Evolutionary conservation across 495 filamentous ascomycete genomes (phyloP), one percentile per base, ranked within the genome.

Genomic region (Annulohypoxylon stygium): DNA sequence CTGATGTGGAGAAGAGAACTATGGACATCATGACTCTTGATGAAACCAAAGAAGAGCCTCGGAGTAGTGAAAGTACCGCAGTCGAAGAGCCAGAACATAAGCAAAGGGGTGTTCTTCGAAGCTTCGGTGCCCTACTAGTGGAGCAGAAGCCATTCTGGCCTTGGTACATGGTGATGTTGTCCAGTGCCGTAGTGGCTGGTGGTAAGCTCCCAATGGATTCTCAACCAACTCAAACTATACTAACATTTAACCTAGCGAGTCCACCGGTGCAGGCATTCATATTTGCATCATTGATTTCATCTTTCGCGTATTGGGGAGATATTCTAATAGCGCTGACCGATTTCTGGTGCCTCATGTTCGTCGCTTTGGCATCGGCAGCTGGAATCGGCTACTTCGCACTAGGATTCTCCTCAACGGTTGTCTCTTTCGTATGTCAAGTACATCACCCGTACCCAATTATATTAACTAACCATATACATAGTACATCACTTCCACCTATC

Each of bases 311-410:
- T 7, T 78, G 79, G 76, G 80, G 80, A 7, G 71, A 81, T 1
- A 73, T 78, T 54, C 78, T 89, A 16, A 65, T 76, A 26, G 69
- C 67, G 2, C 66, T 80, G 1, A 85, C 82, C 23, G 85, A 84
- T 58, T 91, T 91, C 65, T 92, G 89, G 89, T 85, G 88, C 14
- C 71, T 91, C 34, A 90, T 90, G 86, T 91, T 92, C 74, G 87
- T 91, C 54, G 78, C 86, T 11, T 81, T 91, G 0, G 88, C 87
- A 18, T 74, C 86, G 4, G 84, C 81, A 45, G 82, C 87, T 3
- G 83, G 78, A 0, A 61, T 85, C 14, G 84, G 82, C 64, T 91
- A 90, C 67, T 84, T 84, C 57, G 70, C 81, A 0, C 70, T 92
- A 7, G 88, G 87, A 10, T 89, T 77, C 72, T 79, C 85, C 11